Base-by-base conservation (phyloP, 2,329 filamentous ascomycete genomes). In the Monosporascus sp. region DNA sequence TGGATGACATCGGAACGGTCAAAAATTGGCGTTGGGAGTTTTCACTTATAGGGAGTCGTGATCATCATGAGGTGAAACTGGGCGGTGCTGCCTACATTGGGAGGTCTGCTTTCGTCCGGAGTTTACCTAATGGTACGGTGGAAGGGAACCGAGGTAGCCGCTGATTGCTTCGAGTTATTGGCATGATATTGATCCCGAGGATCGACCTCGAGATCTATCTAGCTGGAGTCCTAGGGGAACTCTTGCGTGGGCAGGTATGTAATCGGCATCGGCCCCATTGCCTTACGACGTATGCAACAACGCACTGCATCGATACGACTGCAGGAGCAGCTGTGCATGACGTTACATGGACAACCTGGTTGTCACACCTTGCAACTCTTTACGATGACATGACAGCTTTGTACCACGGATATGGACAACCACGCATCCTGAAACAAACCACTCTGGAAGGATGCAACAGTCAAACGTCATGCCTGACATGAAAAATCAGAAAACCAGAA, bases 241-340 rank as follows among this genome's bases (percentile, higher is more conserved):
- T 35, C 25, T 44, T 46, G 24, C 43, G 25, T 43, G 43, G 25
- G n/a, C 43, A 22, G 20, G 24, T 24, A 31, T n/a, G 24, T 15
- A 46, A 18, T 31, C 25, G 43, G n/a, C 43, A 35, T 53, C 48
- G 51, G 50, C 51, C 50, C 53, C 52, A 43, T 54, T 48, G 20
- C 52, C 50, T 47, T 55, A 59, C 51, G 53, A n/a, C 24, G 38
- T 38, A 49, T 48, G 58, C 52, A 5, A 51, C 57, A 58, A 49
- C 53, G 62, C 63, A 66, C 65, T 65, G 63, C 65, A 65, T 65
- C 64, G 59, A 62, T 63, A 58, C 64, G 61, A 66, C 58, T 51
- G 63, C 64, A 67, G 65, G 63, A 67, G 62, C 56, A 53, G 37
- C 52, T 54, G 49, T 60, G 57, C 53, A 59, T 49, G 38, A 24